Evolutionary conservation across 768 basidiomycete species (phyloP).

Genomic region (Xerocomus potaroensis): DNA sequence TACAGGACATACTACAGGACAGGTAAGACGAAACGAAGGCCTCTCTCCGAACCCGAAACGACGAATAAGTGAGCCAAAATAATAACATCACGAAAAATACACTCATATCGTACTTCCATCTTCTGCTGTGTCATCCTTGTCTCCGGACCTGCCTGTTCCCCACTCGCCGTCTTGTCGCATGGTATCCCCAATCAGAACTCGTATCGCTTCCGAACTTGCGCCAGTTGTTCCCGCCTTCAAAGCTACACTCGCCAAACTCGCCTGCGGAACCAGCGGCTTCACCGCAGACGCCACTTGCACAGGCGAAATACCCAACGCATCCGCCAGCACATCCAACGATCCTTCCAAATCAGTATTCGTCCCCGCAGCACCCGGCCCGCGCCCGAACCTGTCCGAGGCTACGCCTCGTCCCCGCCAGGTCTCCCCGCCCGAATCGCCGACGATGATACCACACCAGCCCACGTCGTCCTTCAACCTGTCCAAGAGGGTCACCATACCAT

Average conservation of each 20-base stretch:
- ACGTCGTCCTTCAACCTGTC: slow-evolving; percentile 48
- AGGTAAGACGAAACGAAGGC: no score
- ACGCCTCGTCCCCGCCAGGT: slow-evolving; percentile 1
- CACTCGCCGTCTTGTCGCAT: not conserved
- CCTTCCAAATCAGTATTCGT: slow-evolving; percentile 55
- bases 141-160: not conserved
- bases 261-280: slow-evolving; percentile 54
- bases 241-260: slow-evolving; percentile 53
- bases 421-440: slow-evolving; percentile 2
- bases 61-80: no score
- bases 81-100: no score
- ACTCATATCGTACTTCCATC: not conserved
- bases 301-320: slow-evolving; percentile 57
- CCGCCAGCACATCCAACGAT: slow-evolving; percentile 56
- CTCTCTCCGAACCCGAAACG: no score
- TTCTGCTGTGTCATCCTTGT: not conserved
- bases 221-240: slow-evolving; percentile 41
- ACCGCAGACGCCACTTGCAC: slow-evolving; percentile 61
- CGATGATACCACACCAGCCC: slow-evolving; percentile 48
- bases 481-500: slow-evolving; percentile 39
- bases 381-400: no score
- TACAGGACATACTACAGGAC: no score
- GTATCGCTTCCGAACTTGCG: slow-evolving; percentile 37
- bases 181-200: slow-evolving; percentile 29
- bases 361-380: no score